These are phyloP conservation scores for Betula pendula DNA, from an alignment of 306 rosid genomes.

Conservation along the genomic window DNA sequence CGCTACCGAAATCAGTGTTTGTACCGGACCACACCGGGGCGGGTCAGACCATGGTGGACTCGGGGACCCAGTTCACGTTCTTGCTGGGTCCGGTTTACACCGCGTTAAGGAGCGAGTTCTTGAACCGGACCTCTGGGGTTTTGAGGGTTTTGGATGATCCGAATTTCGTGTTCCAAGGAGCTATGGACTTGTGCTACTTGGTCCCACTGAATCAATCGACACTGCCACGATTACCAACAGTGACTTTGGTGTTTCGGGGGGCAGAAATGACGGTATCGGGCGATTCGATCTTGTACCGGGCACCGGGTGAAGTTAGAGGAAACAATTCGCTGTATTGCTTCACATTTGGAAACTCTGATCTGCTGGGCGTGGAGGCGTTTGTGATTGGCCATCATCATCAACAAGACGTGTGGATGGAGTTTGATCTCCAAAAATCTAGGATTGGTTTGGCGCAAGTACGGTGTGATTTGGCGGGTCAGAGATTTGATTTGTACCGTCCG, in stretches of 20 bases:
- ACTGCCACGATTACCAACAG: slow-evolving; percentile 50
- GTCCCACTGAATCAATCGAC: slow-evolving; percentile 36
- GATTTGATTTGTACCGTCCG: slow-evolving; percentile 26
- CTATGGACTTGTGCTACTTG: slow-evolving; percentile 73
- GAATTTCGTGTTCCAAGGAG: slow-evolving; percentile 66
- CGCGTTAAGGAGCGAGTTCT: slow-evolving; percentile 47
- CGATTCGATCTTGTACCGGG: slow-evolving; percentile 50
- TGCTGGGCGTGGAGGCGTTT: slow-evolving; percentile 71
- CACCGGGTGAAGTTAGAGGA: slow-evolving; percentile 44
- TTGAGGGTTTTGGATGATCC: slow-evolving; percentile 54
- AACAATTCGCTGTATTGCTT: slow-evolving; percentile 67
- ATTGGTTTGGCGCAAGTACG: slow-evolving; percentile 61
- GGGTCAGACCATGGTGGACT: slow-evolving; percentile 87
- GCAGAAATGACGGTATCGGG: slow-evolving; percentile 63
- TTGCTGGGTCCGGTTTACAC: slow-evolving; percentile 71
- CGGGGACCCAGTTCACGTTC: slow-evolving; percentile 86
- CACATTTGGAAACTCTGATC: slow-evolving; percentile 84
- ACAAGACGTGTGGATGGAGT: slow-evolving; percentile 85
- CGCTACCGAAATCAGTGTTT: slow-evolving; percentile 36
- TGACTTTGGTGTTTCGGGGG: slow-evolving; percentile 65
- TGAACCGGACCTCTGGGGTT: slow-evolving; percentile 42
- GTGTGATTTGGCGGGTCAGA: slow-evolving; percentile 62
- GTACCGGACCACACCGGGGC: slow-evolving; percentile 86
- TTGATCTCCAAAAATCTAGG: slow-evolving; percentile 60
- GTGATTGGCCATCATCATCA: slow-evolving; percentile 88